phyloP scores from a whole-genome alignment of 2,329 filamentous ascomycete species.

The Aplosporella prunicola region DNA sequence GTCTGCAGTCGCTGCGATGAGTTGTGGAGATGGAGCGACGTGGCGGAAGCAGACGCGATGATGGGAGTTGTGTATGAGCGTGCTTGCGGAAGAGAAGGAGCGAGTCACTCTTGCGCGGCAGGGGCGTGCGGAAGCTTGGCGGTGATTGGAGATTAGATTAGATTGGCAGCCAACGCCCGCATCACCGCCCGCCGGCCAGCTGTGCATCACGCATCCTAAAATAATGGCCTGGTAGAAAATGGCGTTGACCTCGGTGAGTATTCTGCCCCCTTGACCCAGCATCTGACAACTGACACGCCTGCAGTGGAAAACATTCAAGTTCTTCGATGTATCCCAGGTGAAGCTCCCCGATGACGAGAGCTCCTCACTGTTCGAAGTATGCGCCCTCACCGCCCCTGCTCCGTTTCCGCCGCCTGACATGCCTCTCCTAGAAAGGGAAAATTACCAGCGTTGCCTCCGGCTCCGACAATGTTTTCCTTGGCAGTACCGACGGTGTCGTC shows the following conservation, averaged over 20 bases:
- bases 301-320: constrained; percentile 98
- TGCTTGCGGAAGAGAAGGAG: constrained; percentile 3
- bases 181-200: not conserved
- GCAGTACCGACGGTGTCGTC: constrained; percentile 73
- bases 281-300: constrained; percentile 1
- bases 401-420: constrained; percentile 20
- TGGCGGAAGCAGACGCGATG: constrained; percentile 6
- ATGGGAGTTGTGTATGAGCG: constrained; percentile 3
- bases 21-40: constrained; percentile 9
- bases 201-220: constrained; percentile 3
- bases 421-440: constrained; percentile 43
- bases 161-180: too few relatives aligned
- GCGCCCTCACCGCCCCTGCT: constrained; percentile 17
- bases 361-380: constrained; percentile 69
- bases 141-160: not conserved
- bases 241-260: constrained; percentile 33
- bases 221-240: constrained; percentile 20
- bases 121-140: not conserved
- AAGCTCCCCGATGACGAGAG: constrained; percentile 70
- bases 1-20: constrained; percentile 1
- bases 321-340: constrained; percentile 90
- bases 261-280: too few relatives aligned
- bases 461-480: constrained; percentile 81
- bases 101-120: not conserved
- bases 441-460: constrained; percentile 78